Base-by-base conservation (phyloP, 805 yeast species). In the Nakazawaea anatomiae region DNA sequence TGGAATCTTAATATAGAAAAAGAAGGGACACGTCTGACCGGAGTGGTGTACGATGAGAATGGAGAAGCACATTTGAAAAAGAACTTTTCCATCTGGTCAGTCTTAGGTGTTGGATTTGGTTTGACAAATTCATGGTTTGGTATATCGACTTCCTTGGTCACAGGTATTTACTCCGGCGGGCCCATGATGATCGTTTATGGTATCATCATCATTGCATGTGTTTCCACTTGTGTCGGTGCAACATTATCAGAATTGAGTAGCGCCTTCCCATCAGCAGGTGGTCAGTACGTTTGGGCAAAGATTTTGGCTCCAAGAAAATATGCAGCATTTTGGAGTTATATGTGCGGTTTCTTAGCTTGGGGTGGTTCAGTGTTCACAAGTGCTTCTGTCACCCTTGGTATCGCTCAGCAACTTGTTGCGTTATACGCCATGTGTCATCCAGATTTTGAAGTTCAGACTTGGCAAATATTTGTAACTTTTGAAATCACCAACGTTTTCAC, bases 341-440 rank as follows among this genome's bases (percentile, higher is more conserved):
- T 73, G 66, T 78, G 86, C 55, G 87, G 86, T n/a, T 73, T 82
- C 25, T 71, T 79, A 54, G 84, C 83, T 36, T 79, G 81, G 76
- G 75, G 78, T 35, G 86, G 87, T 9, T 63, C 86, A 2, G 68
- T 82, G 14, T 82, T 82, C 63, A 80, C 87, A 8, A 72, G 79
- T 47, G 83, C 87, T 6, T 78, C 85, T 1, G 79, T 79, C 14
- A 75, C 82, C 5, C 63, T 83, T 34, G 71, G 84, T 3, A 67
- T 81, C 40, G 82, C 83, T 4, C 63, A 74, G 11, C 74, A 76
- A 28, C 59, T 78, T 25, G 73, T 77, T 44, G 87, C 85, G 0
- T 73, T 81, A 71, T 73, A 68, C 47, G 56, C 55, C 1, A 42
- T 61, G 43, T 47, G 53, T 29, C 64, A 64, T 52, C 58, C 58